Conservation (phyloP, 1,284 basidiomycete genomes). For the Fistulinella cinereoalba region DNA sequence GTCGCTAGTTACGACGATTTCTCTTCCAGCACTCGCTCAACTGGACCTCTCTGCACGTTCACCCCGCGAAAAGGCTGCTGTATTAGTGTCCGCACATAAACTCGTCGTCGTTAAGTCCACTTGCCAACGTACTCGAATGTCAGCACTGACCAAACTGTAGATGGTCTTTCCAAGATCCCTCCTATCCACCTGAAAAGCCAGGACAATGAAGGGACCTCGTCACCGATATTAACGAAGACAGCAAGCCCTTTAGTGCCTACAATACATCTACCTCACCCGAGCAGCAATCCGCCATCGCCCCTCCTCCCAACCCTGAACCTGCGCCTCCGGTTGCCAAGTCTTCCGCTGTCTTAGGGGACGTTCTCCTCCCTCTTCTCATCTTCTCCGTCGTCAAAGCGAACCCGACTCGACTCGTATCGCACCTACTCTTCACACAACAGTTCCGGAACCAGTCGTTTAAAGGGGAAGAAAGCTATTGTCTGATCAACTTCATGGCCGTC, state of each 20-base stretch:
- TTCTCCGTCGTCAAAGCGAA: conserved; percentile 90
- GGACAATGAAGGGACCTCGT: conserved; percentile 43
- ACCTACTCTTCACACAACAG: conserved; percentile 83
- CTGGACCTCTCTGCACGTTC: conserved; percentile 61
- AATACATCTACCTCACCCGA: conserved; percentile 6
- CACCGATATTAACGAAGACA: not conserved
- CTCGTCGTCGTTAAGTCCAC: conserved; percentile 63
- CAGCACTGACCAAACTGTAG: conserved; percentile 34
- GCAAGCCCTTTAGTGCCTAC: conserved; percentile 1
- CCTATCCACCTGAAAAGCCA: conserved; percentile 64
- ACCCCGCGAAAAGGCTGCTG: conserved; percentile 76
- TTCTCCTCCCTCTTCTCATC: conserved; percentile 87
- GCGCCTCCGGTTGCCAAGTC: conserved; percentile 27
- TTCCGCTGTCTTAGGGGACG: conserved; percentile 66
- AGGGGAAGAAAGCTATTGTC: conserved; percentile 86
- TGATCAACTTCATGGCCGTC: conserved; percentile 91
- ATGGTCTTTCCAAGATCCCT: conserved; percentile 66
- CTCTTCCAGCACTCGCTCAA: conserved; percentile 59
- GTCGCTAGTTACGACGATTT: no score
- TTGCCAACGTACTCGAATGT: not conserved
- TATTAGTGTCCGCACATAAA: conserved; percentile 82
- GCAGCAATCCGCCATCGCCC: conserved; percentile 28
- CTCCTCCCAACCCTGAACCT: conserved; percentile 16
- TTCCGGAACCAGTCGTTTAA: conserved; percentile 72
- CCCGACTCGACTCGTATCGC: conserved; percentile 79